Percentiles rank a stretch among this genome's conserved stretches.
phyloP scores from a whole-genome alignment of 306 rosid species.

The Quercus engelmannii region DNA sequence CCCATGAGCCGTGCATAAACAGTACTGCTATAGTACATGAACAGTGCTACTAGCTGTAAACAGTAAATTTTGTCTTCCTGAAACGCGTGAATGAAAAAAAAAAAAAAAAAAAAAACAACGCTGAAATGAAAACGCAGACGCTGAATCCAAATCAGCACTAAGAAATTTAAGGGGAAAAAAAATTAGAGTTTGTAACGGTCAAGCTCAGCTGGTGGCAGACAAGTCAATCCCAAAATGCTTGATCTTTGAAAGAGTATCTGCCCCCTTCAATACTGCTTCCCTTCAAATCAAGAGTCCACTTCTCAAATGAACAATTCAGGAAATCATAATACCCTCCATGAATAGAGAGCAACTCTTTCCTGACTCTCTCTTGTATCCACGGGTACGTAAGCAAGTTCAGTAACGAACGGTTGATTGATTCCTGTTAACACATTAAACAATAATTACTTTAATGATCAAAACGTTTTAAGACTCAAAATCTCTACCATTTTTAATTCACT shows the following conservation, averaged over 20 bases:
- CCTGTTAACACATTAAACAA: conserved; percentile 41
- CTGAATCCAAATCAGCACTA: too few species aligned
- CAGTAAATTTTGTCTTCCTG: too few species aligned
- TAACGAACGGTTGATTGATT: conserved; percentile 67
- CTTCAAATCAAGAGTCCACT: conserved; percentile 71
- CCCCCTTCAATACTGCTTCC: conserved; percentile 14
- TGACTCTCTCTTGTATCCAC: conserved; percentile 73
- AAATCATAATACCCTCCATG: conserved; percentile 85
- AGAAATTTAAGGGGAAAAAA: not conserved
- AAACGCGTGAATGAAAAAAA: too few species aligned
- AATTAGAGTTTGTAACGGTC: not conserved
- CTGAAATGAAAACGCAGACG: too few species aligned
- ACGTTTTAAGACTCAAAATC: not conserved
- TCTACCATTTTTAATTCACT: not conserved
- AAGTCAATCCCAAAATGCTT: conserved; percentile 52
- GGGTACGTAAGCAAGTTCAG: conserved; percentile 78
- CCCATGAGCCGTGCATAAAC: too few species aligned
- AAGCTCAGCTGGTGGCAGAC: not conserved
- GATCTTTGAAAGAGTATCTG: conserved; percentile 40
- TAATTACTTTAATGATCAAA: not conserved
- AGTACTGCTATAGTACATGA: too few species aligned
- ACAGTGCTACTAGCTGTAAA: too few species aligned
- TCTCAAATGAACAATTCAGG: conserved; percentile 76
- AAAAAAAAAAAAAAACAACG: too few species aligned
- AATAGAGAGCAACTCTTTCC: conserved; percentile 45